Evolutionary conservation across 2,329 filamentous ascomycete species (phyloP), one percentile per base, ranked within the genome.

Genomic region (Talaromyces albobiverticillius): DNA sequence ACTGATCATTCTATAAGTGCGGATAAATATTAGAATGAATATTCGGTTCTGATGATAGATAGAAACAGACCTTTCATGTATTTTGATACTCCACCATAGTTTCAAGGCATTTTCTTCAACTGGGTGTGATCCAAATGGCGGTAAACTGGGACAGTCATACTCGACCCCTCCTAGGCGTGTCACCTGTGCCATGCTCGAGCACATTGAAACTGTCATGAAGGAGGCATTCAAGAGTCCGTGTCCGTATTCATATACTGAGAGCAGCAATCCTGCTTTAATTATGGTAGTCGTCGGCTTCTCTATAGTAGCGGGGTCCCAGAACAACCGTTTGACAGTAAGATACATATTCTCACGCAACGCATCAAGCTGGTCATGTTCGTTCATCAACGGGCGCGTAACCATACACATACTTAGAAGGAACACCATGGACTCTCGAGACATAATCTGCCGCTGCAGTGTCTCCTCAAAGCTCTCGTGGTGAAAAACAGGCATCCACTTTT

Each of bases 201-300:
- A 54, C 25, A 49, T 14, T 9, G 38, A 48, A 16, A 54, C 34
- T n/a, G 52, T 54, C 29, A 54, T 43, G 32, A 41, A 54, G 9
- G 52, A 54, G 25, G 46, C 13, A 14, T 48, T 54, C 14, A 49
- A 11, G 18, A 54, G 41, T n/a, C 25, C 52, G 9, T 54, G 52
- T 32, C 52, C 52, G 26, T 54, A 54, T 16, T 54, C 52, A 16
- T 54, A 54, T 10, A 54, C 46, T 23, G 52, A 54, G 49, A 54
- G 45, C 0, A 54, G 18, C 3, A 54, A n/a, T 26, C 52, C 52
- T 5, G 46, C 43, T 49, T 54, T 48, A 10, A 54, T 49, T 23
- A 45, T n/a, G n/a, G 26, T 42, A 7, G 32, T 20, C 11, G 46
- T 29, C 5, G 52, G 43, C 16, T 49, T 23, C 3, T 48, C 18